Evolutionary conservation across 2,329 filamentous ascomycete genomes (phyloP).

Genomic region (Colletotrichum eleusines): DNA sequence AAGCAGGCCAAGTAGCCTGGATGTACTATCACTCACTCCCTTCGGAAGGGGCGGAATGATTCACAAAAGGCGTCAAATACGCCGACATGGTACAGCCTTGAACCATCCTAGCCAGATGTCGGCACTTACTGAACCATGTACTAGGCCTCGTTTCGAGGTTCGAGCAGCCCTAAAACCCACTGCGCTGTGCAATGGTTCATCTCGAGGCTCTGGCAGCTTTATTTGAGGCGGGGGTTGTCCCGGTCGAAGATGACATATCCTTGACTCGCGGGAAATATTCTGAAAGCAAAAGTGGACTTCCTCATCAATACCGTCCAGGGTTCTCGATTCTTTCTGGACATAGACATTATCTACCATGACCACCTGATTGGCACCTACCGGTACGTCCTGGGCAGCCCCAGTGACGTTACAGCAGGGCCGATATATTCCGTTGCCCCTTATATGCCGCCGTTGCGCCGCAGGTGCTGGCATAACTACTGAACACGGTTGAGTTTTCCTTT

Average conservation of each 20-base stretch:
- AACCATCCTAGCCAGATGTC: not conserved
- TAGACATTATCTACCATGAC: not conserved
- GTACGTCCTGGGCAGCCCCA: not conserved
- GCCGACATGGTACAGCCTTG: conserved; percentile 16
- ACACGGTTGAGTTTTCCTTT: not conserved
- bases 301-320: not conserved
- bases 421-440: not conserved
- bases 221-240: not conserved
- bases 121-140: not conserved
- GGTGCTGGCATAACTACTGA: not conserved
- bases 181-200: not conserved
- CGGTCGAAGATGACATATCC: not conserved
- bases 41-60: not conserved
- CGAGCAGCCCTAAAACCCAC: not conserved
- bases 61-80: not conserved
- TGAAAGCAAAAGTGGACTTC: conserved; percentile 4
- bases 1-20: not conserved
- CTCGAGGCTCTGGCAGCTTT: not conserved
- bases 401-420: conserved; percentile 11
- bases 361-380: not conserved
- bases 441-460: conserved; percentile 1
- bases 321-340: not conserved
- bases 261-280: not conserved
- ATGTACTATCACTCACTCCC: not conserved
- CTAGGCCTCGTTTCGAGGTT: not conserved